These are phyloP conservation scores for Russula vinacea DNA, from an alignment of 768 basidiomycete genomes.

Conservation along the genomic window DNA sequence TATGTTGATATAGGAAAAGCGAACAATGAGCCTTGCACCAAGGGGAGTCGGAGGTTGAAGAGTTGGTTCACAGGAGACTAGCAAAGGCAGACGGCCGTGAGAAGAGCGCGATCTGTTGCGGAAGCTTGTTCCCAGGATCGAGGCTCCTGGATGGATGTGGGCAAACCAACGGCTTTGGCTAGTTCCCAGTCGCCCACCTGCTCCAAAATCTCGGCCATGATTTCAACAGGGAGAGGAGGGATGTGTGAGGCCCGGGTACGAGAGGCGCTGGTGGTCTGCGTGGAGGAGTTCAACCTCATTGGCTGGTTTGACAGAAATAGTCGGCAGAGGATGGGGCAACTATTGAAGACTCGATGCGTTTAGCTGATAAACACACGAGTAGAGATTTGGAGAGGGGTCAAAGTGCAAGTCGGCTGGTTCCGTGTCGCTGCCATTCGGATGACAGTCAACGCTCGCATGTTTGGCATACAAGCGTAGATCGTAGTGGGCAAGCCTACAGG, in stretches of 20 bases:
- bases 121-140: slow-evolving; percentile 71
- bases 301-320: neutral
- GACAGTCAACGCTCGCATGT: slow-evolving; percentile 32
- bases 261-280: slow-evolving; percentile 31
- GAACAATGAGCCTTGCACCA: slow-evolving; percentile 62
- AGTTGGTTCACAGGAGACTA: slow-evolving; percentile 58
- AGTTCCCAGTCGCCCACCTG: slow-evolving; percentile 84
- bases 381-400: neutral
- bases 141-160: slow-evolving; percentile 63
- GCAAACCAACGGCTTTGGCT: slow-evolving; percentile 69
- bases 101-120: slow-evolving; percentile 65
- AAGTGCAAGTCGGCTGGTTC: neutral
- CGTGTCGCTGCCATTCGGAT: slow-evolving; percentile 14
- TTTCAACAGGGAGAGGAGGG: slow-evolving; percentile 70
- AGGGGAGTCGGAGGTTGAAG: slow-evolving; percentile 62
- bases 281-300: neutral
- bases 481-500: slow-evolving; percentile 67
- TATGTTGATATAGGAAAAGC: slow-evolving; percentile 74
- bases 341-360: neutral
- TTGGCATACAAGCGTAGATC: slow-evolving; percentile 72
- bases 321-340: neutral
- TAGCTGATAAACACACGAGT: neutral
- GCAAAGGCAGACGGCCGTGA: slow-evolving; percentile 59
- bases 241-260: slow-evolving; percentile 16
- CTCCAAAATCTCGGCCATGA: slow-evolving; percentile 73